Evolutionary conservation across 257 asterid genomes (phyloP), one percentile per base, ranked within the genome.

Genomic region (Schizonepeta tenuifolia): DNA sequence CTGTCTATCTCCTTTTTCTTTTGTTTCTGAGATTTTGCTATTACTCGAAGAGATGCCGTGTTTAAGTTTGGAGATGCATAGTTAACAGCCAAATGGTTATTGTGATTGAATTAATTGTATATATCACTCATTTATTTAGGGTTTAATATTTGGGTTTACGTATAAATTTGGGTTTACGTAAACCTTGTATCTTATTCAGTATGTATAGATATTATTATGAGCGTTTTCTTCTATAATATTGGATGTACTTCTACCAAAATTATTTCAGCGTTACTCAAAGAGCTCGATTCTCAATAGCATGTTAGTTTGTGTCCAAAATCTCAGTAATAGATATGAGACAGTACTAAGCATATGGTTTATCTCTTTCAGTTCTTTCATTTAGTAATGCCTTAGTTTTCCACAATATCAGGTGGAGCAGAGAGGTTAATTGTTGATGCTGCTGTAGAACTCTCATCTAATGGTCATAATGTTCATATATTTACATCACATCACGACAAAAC

Each of bases 361-460:
- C 13, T 12, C 41, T 9, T 26, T 53, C 38, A 55, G 31, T 41
- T 60, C 55, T 54, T 71, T 71, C 51, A 55, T 28, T 38, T 65
- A 12, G 38, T 21, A 9, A 13, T 70, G 55, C 57, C 24, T 14
- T 56, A 17, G 57, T 13, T 67, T 62, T 65, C 61, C 33, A 44
- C 69, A 43, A 58, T 80, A 65, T 55, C 72, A 94, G 99, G 97
- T 75, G 99, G 99, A 70, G 99, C 99, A n/a, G 97, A 94, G 82
- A 83, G 99, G 84, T 80, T 94, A 73, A 84, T 94, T 64, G 99
- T 94, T 49, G 97, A 94, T 79, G 93, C 97, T 69, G 97, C 99
- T 74, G 89, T 86, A 38, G 96, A 89, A 83, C 97, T 89, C 83
- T 80, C 97, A 36, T 81, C 97, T 38, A 12, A 75, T 8, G 97